Percentiles rank a stretch among this genome's conserved stretches.
phyloP scores from a whole-genome alignment of 75 land plant genomes.

The Cryptomeria japonica region DNA sequence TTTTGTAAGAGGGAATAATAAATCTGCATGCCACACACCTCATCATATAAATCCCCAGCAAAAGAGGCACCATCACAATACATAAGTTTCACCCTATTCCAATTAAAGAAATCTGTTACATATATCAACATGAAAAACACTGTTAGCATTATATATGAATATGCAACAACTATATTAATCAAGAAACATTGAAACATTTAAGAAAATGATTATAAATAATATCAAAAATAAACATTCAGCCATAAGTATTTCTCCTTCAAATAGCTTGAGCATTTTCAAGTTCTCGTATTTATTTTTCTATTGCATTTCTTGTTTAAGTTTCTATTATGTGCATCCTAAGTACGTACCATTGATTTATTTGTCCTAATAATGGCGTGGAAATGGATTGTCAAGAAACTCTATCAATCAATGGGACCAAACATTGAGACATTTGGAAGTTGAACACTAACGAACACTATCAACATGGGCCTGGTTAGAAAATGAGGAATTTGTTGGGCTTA shows the following conservation, averaged over 20 bases:
- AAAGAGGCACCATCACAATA: constrained; percentile 56
- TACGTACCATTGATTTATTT: background rate
- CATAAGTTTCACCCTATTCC: constrained; percentile 46
- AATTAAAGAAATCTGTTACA: constrained; percentile 46
- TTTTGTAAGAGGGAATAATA: background rate
- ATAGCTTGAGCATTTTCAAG: background rate
- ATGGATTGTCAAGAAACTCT: background rate
- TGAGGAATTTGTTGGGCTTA: background rate
- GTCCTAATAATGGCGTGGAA: background rate
- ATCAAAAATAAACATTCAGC: background rate
- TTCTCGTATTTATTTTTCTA: background rate
- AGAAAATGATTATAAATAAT: background rate
- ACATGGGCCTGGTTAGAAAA: background rate
- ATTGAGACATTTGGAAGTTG: background rate
- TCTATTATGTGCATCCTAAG: background rate
- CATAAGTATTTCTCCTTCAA: background rate
- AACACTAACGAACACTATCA: no score
- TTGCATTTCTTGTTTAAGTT: background rate
- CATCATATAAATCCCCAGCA: constrained; percentile 24
- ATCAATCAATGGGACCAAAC: background rate
- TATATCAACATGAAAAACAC: background rate
- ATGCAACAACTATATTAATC: background rate
- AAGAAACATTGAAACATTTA: background rate
- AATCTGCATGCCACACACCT: background rate
- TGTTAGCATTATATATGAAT: background rate